Base-by-base conservation (phyloP, 2,329 filamentous ascomycete genomes). In the Aspergillaceae sp. region DNA sequence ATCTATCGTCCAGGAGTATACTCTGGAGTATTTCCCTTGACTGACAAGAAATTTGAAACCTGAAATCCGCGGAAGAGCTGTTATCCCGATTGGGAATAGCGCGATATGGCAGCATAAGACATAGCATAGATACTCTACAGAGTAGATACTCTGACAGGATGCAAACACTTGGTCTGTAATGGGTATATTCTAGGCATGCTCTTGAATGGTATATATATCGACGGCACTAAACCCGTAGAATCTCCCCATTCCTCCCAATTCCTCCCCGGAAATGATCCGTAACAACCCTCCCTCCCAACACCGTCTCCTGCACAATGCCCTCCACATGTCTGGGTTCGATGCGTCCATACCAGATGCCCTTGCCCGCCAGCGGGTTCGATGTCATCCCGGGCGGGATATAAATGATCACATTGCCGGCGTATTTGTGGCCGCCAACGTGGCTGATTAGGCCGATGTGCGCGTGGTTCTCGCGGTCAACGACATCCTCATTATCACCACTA, bases 351-450 rank as follows among this genome's bases (percentile, higher is more conserved):
- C 90, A 96, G 56, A 96, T 91, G 0, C 67, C 67, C 49, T 63
- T 69, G 4, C 67, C 67, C 7, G 67, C 65, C 54, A 70, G 57
- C 41, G 66, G 62, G 48, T 65, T 61, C 43, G 48, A 44, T n/a
- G 45, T 60, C 56, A 68, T 60, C 9, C 54, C 55, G 1, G 63
- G 62, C 2, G 67, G 66, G 7, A 70, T 78, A 66, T 97, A 97
- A 1, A 97, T 74, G 71, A 97, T 86, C 55, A 96, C 81, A 61
- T 97, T 97, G 36, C 91, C 91, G 34, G 84, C 85, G 71, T 92
- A 97, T 73, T 95, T 95, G 72, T 97, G 91, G 1, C 91, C 91
- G 26, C 91, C 91, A 9, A 96, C 84, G 62, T 97, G 91, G 54
- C 83, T 91, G 59, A 96, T 70, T 41, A 64, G 54, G 4, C 65